Conservation (phyloP, 129 eudicot species). For the Smallanthus sonchifolius region DNA sequence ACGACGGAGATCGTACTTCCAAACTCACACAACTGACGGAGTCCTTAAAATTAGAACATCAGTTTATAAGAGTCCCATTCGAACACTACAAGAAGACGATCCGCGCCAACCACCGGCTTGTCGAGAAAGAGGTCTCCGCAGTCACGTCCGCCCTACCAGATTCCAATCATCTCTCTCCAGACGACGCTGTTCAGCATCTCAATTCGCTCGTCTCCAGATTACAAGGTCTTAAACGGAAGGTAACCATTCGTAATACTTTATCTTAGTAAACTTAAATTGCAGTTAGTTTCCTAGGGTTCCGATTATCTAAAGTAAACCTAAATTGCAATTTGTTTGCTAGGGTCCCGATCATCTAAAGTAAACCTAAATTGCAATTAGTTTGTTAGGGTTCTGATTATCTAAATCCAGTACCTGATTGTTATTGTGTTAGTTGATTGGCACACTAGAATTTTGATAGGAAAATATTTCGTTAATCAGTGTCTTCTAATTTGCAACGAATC, state of each 20-base stretch:
- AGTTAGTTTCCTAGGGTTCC: background rate
- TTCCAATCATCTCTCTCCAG: constrained; percentile 45
- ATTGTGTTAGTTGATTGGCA: background rate
- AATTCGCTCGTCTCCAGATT: constrained; percentile 81
- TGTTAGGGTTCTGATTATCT: background rate
- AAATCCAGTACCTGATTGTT: constrained; percentile 13
- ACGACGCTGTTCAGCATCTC: constrained; percentile 82
- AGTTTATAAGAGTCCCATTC: constrained; percentile 85
- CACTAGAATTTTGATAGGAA: background rate
- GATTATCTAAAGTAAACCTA: background rate
- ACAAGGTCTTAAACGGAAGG: constrained; percentile 95
- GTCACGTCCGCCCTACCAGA: constrained; percentile 54
- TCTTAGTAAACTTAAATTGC: background rate
- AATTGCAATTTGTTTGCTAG: background rate
- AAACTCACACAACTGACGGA: constrained; percentile 51
- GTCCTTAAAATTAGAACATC: constrained; percentile 78
- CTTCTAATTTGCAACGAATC: constrained; percentile 12
- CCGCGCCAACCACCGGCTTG: constrained; percentile 84
- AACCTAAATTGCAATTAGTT: background rate
- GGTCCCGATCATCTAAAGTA: background rate
- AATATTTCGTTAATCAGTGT: background rate
- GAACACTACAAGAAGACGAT: constrained; percentile 96
- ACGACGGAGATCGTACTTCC: constrained; percentile 35
- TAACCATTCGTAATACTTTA: background rate
- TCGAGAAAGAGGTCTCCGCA: constrained; percentile 86